phyloP scores from a whole-genome alignment of 495 filamentous ascomycete genomes.

The Terfezia boudieri region DNA sequence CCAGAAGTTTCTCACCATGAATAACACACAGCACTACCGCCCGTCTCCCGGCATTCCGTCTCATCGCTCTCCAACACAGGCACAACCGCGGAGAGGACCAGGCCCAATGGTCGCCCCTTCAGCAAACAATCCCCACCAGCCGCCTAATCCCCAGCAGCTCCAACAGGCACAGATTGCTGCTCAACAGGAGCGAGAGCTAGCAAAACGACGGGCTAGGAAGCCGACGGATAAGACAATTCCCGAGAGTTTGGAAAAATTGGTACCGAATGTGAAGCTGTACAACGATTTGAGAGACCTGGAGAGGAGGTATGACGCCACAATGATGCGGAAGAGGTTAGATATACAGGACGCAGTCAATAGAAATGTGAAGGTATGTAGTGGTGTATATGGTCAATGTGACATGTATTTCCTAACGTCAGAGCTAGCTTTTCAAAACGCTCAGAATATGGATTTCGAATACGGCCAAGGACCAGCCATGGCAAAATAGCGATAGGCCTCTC shows the following conservation, averaged over 20 bases:
- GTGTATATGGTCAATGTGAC: neutral
- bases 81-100: slow-evolving; percentile 16
- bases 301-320: slow-evolving; percentile 74
- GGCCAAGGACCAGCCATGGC: slow-evolving; percentile 85
- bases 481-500: slow-evolving; percentile 32
- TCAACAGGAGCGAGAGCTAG: slow-evolving; percentile 35
- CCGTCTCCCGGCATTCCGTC: neutral
- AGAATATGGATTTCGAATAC: slow-evolving; percentile 94
- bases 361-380: slow-evolving; percentile 37
- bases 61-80: neutral
- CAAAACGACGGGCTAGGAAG: slow-evolving; percentile 57
- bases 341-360: slow-evolving; percentile 64
- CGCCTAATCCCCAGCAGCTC: slow-evolving; percentile 20
- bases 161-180: slow-evolving; percentile 33
- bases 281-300: slow-evolving; percentile 65
- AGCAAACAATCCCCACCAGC: slow-evolving; percentile 27
- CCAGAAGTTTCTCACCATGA: neutral
- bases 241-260: slow-evolving; percentile 67
- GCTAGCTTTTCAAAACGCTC: slow-evolving; percentile 52
- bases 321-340: slow-evolving; percentile 82
- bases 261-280: slow-evolving; percentile 66
- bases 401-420: neutral
- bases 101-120: slow-evolving; percentile 35
- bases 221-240: slow-evolving; percentile 90
- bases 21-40: neutral